Conservation (phyloP, 1,284 basidiomycete species). For the Microbotryum lychnidis-dioicae region DNA sequence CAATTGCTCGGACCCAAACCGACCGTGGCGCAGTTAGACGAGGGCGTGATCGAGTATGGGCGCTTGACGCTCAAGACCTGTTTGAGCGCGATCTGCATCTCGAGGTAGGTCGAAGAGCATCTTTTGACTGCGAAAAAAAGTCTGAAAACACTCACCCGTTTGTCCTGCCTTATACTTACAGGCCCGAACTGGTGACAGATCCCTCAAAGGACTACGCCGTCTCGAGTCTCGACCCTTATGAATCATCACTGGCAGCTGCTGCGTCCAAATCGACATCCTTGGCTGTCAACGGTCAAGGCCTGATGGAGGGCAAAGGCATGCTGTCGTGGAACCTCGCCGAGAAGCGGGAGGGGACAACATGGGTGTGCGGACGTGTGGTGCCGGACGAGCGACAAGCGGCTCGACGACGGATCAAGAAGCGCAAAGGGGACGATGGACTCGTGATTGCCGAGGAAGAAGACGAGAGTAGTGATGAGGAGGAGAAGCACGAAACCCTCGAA, state of each 20-base stretch:
- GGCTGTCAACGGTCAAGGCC: conserved; percentile 1
- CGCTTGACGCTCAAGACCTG: conserved; percentile 29
- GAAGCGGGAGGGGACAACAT: conserved; percentile 30
- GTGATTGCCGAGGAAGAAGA: conserved; percentile 2
- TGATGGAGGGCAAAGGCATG: conserved; percentile 34
- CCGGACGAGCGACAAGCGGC: conserved; percentile 4
- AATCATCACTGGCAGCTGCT: conserved; percentile 11
- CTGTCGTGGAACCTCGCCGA: conserved; percentile 31
- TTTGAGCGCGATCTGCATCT: conserved; percentile 31
- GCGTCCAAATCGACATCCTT: conserved; percentile 1
- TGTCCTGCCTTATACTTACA: not conserved
- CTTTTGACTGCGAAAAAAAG: not conserved
- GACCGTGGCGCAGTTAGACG: not conserved
- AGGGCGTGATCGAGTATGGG: conserved; percentile 19
- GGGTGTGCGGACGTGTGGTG: conserved; percentile 18
- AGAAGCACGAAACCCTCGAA: conserved; percentile 27
- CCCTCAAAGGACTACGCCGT: conserved; percentile 29
- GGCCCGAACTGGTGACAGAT: conserved; percentile 29
- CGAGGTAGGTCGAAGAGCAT: conserved; percentile 2
- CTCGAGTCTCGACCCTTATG: conserved; percentile 29
- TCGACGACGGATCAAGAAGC: conserved; percentile 8
- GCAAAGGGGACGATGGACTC: conserved; percentile 5
- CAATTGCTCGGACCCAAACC: conserved; percentile 15
- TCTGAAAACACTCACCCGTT: not conserved
- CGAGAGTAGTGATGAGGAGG: conserved; percentile 14